Conservation (phyloP, 2,329 filamentous ascomycete species). For the Colletotrichum eremochloae region DNA sequence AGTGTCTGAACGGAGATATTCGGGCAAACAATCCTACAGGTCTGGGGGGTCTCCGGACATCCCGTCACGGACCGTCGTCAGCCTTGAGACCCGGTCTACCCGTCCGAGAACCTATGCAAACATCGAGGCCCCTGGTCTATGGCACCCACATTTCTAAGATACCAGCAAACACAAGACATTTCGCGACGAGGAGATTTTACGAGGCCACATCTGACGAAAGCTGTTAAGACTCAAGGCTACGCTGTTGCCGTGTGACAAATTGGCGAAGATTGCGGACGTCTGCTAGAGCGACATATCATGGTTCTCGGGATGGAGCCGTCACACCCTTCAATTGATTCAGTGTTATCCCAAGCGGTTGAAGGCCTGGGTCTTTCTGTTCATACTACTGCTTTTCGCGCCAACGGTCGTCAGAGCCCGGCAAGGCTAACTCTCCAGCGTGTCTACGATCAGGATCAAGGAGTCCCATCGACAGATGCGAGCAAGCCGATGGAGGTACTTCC, state of each 20-base stretch:
- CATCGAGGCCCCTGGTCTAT: slow-evolving; percentile 23
- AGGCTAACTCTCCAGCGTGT: slow-evolving; percentile 74
- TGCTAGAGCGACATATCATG: neutral
- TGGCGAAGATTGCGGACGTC: neutral
- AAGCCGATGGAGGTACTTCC: slow-evolving; percentile 60
- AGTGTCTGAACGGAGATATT: neutral
- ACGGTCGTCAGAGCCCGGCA: slow-evolving; percentile 65
- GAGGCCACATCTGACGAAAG: neutral
- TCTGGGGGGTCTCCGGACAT: neutral
- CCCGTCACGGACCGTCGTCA: slow-evolving; percentile 13
- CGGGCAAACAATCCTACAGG: neutral
- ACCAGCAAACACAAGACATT: slow-evolving; percentile 43
- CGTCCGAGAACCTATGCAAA: slow-evolving; percentile 21
- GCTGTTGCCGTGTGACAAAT: too few relatives aligned
- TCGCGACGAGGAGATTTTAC: neutral
- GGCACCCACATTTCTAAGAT: slow-evolving; percentile 40
- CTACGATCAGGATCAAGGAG: slow-evolving; percentile 70
- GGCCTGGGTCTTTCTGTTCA: slow-evolving; percentile 36
- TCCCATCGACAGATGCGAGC: slow-evolving; percentile 61
- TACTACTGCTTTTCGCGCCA: slow-evolving; percentile 50
- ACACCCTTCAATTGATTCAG: slow-evolving; percentile 20
- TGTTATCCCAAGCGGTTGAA: slow-evolving; percentile 41
- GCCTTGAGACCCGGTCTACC: slow-evolving; percentile 21
- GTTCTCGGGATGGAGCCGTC: slow-evolving; percentile 20
- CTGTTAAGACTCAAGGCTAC: neutral